These are phyloP conservation scores for Apiotrichum domesticum DNA, from an alignment of 1,284 basidiomycete species.

Conservation along the genomic window DNA sequence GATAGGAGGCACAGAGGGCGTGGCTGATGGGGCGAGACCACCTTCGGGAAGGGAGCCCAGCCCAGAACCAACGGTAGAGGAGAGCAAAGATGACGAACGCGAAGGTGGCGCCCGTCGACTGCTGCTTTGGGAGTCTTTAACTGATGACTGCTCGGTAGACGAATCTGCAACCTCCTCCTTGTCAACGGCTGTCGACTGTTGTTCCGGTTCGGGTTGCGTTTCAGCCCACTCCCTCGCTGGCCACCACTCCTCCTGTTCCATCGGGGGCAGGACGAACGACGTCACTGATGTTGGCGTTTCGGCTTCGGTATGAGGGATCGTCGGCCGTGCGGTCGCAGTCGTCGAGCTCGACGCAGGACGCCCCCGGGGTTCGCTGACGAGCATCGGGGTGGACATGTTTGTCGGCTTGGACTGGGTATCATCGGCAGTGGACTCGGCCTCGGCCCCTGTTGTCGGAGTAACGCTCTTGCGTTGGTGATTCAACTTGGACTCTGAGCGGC, in stretches of 20 bases:
- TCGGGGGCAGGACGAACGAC: conserved; percentile 12
- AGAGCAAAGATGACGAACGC: not conserved
- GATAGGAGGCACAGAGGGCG: not conserved
- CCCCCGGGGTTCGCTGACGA: not conserved
- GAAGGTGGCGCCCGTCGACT: not conserved
- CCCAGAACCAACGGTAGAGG: not conserved
- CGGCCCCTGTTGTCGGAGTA: not conserved
- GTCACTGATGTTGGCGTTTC: not conserved
- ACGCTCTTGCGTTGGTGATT: conserved; percentile 4
- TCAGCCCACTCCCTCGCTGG: conserved; percentile 10
- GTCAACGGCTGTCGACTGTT: not conserved
- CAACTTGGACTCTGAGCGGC: conserved; percentile 29
- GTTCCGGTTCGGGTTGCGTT: not conserved
- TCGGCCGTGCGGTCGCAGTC: not conserved
- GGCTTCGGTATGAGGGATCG: not conserved
- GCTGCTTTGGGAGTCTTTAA: not conserved
- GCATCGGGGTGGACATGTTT: conserved; percentile 7
- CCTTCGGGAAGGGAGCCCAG: not conserved
- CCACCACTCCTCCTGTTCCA: conserved; percentile 12
- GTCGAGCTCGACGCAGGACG: not conserved
- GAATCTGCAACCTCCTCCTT: not conserved
- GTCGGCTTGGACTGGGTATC: not conserved
- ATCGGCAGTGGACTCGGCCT: no score
- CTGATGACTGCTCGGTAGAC: no score
- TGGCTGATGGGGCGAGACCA: not conserved